Percentiles rank a stretch among this genome's conserved stretches.
These are phyloP conservation scores for Ophioceras dolichostomum DNA, from an alignment of 2,329 filamentous ascomycete species.

Conservation along the genomic window DNA sequence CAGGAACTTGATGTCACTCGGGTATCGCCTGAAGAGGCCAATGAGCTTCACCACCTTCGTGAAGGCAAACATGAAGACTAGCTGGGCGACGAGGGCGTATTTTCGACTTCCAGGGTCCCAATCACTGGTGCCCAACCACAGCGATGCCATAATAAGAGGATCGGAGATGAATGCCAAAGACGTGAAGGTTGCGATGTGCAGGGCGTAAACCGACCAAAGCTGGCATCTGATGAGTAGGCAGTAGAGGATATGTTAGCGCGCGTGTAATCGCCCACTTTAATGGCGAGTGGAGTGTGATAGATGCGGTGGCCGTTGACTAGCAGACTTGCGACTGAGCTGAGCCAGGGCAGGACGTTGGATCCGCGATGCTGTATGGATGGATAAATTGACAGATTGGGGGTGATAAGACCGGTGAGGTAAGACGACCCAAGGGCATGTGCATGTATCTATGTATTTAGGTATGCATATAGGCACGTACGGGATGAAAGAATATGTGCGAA, in stretches of 20 bases:
- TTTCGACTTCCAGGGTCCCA: conserved; percentile 43
- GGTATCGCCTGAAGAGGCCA: conserved; percentile 75
- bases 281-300: too few relatives aligned
- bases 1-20: conserved; percentile 66
- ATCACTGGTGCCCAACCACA: conserved; percentile 53
- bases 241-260: not conserved
- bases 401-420: too few relatives aligned
- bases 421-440: too few relatives aligned
- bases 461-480: too few relatives aligned
- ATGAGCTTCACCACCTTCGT: conserved; percentile 87
- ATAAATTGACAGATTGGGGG: too few relatives aligned
- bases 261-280: not conserved
- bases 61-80: conserved; percentile 64
- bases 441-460: too few relatives aligned
- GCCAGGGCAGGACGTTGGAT: too few relatives aligned
- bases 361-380: too few relatives aligned
- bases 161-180: conserved; percentile 76
- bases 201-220: conserved; percentile 85
- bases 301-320: too few relatives aligned
- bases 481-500: too few relatives aligned
- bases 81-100: conserved; percentile 47
- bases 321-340: too few relatives aligned
- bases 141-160: conserved; percentile 55
- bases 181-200: conserved; percentile 85
- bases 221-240: conserved; percentile 52